phyloP scores from a whole-genome alignment of 2,329 filamentous ascomycete species.

The Ophiostoma triangulosporum region DNA sequence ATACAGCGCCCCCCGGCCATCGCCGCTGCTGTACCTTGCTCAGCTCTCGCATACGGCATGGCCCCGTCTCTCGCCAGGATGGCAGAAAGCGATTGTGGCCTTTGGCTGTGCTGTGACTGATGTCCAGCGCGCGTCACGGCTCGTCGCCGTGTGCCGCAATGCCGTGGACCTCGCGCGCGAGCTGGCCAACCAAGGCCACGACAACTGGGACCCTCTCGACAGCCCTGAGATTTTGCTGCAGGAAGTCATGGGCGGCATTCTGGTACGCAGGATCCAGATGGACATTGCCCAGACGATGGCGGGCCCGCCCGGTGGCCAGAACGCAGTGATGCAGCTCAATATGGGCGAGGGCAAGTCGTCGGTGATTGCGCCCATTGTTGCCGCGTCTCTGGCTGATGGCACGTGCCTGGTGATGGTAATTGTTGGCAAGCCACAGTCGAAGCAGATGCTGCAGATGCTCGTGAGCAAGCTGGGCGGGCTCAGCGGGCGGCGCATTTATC shows the following conservation, averaged over 20 bases:
- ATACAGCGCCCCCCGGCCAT: slow-evolving; percentile 20
- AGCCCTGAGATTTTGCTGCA: slow-evolving; percentile 49
- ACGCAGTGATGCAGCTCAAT: slow-evolving; percentile 50
- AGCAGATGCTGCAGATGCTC: slow-evolving; percentile 47
- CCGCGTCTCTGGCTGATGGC: slow-evolving; percentile 36
- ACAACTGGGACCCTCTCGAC: slow-evolving; percentile 37
- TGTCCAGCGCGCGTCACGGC: slow-evolving; percentile 29
- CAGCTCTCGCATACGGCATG: slow-evolving; percentile 19
- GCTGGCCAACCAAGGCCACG: slow-evolving; percentile 36
- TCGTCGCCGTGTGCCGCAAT: slow-evolving; percentile 18
- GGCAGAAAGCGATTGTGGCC: slow-evolving; percentile 23
- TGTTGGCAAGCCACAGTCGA: slow-evolving; percentile 45
- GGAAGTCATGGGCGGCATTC: slow-evolving; percentile 48
- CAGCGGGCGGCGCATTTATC: slow-evolving; percentile 37
- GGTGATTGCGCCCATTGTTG: slow-evolving; percentile 53
- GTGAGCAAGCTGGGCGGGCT: slow-evolving; percentile 41
- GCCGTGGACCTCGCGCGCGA: slow-evolving; percentile 26
- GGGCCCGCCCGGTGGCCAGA: slow-evolving; percentile 19
- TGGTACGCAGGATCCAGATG: slow-evolving; percentile 47
- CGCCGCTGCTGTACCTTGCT: slow-evolving; percentile 21
- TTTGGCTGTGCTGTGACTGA: slow-evolving; percentile 28
- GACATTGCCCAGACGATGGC: slow-evolving; percentile 46
- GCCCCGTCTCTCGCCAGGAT: slow-evolving; percentile 19
- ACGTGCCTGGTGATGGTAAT: slow-evolving; percentile 40
- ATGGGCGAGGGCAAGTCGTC: slow-evolving; percentile 63